Evolutionary conservation across 78 protist species (phyloP), one percentile per base, ranked within the genome.

Genomic region (Anaeramoeba flamelloides): DNA sequence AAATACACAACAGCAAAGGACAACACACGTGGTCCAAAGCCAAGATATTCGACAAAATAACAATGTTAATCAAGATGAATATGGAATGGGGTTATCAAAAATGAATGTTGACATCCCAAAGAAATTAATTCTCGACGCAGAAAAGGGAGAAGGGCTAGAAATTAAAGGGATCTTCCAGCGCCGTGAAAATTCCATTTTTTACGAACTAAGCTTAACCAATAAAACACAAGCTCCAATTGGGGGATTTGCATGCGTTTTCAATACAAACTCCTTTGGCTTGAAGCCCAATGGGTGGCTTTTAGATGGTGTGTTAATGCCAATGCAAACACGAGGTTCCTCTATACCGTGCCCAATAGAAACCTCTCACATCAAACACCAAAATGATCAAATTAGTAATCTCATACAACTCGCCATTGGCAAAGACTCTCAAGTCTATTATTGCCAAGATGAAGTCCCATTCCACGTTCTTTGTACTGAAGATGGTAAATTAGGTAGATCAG

Each of bases 361-460:
- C 64, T 38, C 77, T 83, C 36, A 22, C 12, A 36, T 0, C 36
- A 22, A 82, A 0, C 39, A 53, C 64, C 40, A 33, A 1, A 77
- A 39, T 3, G 77, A 0, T 3, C 34, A 37, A 26, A 3, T 2
- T 2, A 77, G 80, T 31, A 75, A 1, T 33, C 0, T 1, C 22
- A 39, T 87, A 17, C 92, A 89, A 82, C 38, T 89, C 0, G 92
- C 92, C 1, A 17, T 89, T 36, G 82, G 83, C 83, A 89, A 77
- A 86, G 85, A 81, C 84, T 41, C 78, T 34, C 81, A 80, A 75
- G 88, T 89, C 31, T 77, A 76, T 39, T 87, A 87, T 80, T 84
- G 81, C 39, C 40, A 38, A 74, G 79, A 0, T 34, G 0, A 0
- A 17, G 32, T 85, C 34, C 83, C 77, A 36, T 0, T 78, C 37